Percentiles rank a stretch among this genome's conserved stretches.
Evolutionary conservation across 495 filamentous ascomycete species (phyloP).

Genomic region (Neurospora sp.): DNA sequence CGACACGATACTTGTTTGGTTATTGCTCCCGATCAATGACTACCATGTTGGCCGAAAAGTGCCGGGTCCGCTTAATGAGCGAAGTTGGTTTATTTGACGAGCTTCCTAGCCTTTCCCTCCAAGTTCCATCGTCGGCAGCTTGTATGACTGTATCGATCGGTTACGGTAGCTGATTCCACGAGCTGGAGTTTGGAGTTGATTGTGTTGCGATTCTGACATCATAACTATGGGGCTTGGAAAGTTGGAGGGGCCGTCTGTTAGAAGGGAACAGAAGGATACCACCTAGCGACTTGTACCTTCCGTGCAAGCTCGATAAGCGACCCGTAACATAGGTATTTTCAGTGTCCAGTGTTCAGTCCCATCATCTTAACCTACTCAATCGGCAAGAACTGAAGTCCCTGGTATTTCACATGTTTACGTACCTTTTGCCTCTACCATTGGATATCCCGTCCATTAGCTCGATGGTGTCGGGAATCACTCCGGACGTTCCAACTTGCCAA

Average conservation of each 20-base stretch:
- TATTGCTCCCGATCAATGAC: not conserved
- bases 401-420: not conserved
- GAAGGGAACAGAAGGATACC: not conserved
- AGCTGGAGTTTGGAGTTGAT: not conserved
- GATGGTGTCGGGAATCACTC: not conserved
- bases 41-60: not conserved
- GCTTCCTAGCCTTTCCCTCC: not conserved
- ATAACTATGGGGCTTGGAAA: not conserved
- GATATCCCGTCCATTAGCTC: not conserved
- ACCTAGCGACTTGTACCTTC: not conserved
- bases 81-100: not conserved
- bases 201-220: not conserved
- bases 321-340: not conserved
- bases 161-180: not conserved
- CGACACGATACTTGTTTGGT: not conserved
- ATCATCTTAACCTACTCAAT: not conserved
- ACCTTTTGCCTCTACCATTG: not conserved
- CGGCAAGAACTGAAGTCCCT: not conserved
- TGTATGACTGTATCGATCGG: not conserved
- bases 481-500: not conserved
- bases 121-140: not conserved
- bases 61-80: not conserved
- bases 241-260: not conserved
- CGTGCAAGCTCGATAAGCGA: not conserved
- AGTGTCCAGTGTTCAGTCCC: not conserved